phyloP scores from a whole-genome alignment of 352 stramenopile species.

The Plasmopara halstedii region DNA sequence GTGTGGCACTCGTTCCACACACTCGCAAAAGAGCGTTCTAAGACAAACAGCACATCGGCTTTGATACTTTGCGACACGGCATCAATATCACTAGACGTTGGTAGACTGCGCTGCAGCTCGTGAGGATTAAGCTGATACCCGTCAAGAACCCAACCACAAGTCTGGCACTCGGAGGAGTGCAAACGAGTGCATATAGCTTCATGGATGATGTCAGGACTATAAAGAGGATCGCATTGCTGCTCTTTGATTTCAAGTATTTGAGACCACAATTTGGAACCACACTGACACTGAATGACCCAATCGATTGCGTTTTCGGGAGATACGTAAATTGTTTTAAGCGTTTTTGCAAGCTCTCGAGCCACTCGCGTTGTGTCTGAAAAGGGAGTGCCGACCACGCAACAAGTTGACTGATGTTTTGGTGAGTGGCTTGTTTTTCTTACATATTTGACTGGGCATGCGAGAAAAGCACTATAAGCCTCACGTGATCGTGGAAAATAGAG shows the following conservation, averaged over 20 bases:
- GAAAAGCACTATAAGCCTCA: slow-evolving; percentile 12
- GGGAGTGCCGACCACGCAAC: slow-evolving; percentile 32
- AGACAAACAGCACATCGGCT: slow-evolving; percentile 41
- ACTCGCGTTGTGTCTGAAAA: slow-evolving; percentile 30
- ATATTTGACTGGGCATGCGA: slow-evolving; percentile 16
- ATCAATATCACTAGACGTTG: background rate
- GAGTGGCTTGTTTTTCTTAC: slow-evolving; percentile 14
- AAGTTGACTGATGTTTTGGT: slow-evolving; percentile 24
- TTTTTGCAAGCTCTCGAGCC: slow-evolving; percentile 17
- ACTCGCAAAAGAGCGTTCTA: slow-evolving; percentile 29
- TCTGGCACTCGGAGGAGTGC: slow-evolving; percentile 49
- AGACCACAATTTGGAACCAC: slow-evolving; percentile 21
- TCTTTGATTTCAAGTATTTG: slow-evolving; percentile 5
- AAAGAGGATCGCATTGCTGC: slow-evolving; percentile 6
- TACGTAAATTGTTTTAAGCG: slow-evolving; percentile 36
- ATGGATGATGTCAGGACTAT: slow-evolving; percentile 19
- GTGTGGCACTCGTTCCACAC: slow-evolving; percentile 19
- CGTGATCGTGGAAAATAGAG: slow-evolving; percentile 48
- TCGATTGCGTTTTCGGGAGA: slow-evolving; percentile 36
- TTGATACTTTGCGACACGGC: slow-evolving; percentile 19
- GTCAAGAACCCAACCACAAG: slow-evolving; percentile 55
- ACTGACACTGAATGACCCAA: slow-evolving; percentile 56
- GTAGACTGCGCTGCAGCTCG: slow-evolving; percentile 28
- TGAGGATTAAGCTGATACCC: slow-evolving; percentile 29
- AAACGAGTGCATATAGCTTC: slow-evolving; percentile 38